Conservation (phyloP, 2,329 filamentous ascomycete species). For the Paecilomyces formosus region DNA sequence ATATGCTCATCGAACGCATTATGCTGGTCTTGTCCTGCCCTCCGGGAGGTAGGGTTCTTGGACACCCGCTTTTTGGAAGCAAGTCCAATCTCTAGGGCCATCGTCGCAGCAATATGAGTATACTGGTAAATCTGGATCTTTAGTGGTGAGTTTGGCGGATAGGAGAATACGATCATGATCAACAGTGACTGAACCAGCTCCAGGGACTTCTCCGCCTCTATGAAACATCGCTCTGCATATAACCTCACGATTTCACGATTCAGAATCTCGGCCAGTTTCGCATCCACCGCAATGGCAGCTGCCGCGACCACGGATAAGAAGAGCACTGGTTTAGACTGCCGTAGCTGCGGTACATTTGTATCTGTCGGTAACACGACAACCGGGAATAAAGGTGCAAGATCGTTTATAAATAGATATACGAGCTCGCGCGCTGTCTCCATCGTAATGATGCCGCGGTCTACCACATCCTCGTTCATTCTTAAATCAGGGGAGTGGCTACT, state of each 20-base stretch:
- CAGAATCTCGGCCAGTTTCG: conserved; percentile 33
- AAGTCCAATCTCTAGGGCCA: conserved; percentile 41
- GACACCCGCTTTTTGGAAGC: conserved; percentile 22
- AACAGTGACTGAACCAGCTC: conserved; percentile 46
- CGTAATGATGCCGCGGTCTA: conserved; percentile 25
- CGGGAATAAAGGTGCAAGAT: conserved; percentile 21
- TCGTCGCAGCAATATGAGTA: conserved; percentile 45
- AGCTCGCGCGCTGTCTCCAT: conserved; percentile 23
- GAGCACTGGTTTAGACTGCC: conserved; percentile 50
- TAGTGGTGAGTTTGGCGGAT: conserved; percentile 41
- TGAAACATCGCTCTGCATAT: conserved; percentile 42
- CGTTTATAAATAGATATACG: conserved; percentile 23
- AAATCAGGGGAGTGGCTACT: conserved; percentile 13
- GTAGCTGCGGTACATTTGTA: conserved; percentile 23
- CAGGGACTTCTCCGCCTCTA: conserved; percentile 44
- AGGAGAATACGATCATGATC: conserved; percentile 44
- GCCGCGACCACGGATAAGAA: conserved; percentile 66
- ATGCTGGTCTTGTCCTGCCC: conserved; percentile 3
- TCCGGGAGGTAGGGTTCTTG: conserved; percentile 10
- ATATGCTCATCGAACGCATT: conserved; percentile 19
- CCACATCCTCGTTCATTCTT: conserved; percentile 15
- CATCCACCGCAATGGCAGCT: conserved; percentile 50
- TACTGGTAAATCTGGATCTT: conserved; percentile 47
- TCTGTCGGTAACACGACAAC: conserved; percentile 20
- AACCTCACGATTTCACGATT: conserved; percentile 43